These are phyloP conservation scores for Fomitiporia mediterranea DNA, from an alignment of 1,284 basidiomycete species.

Conservation along the genomic window DNA sequence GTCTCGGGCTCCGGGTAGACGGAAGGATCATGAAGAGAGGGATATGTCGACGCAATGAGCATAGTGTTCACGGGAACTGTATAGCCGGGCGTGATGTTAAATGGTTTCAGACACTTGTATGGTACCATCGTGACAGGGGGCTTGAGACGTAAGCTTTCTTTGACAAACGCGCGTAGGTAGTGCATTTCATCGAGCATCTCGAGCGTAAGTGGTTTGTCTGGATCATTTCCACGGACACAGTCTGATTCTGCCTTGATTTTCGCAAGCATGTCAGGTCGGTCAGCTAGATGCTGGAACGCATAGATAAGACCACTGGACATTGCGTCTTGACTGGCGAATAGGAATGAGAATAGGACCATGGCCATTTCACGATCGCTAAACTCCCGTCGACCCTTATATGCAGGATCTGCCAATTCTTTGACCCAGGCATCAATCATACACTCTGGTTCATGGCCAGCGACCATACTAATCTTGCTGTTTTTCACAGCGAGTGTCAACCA, in stretches of 20 bases:
- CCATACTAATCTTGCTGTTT: slow-evolving; percentile 82
- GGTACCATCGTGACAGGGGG: slow-evolving; percentile 96
- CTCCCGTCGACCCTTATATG: slow-evolving; percentile 77
- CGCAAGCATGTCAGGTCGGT: slow-evolving; percentile 83
- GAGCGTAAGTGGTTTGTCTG: slow-evolving; percentile 78
- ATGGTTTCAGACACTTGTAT: slow-evolving; percentile 85
- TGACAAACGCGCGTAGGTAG: slow-evolving; percentile 88
- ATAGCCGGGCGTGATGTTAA: slow-evolving; percentile 89
- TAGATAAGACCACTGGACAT: slow-evolving; percentile 95
- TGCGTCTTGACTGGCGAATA: slow-evolving; percentile 97
- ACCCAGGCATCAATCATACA: slow-evolving; percentile 97
- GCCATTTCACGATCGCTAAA: slow-evolving; percentile 96
- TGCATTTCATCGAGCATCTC: slow-evolving; percentile 92
- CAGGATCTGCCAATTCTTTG: slow-evolving; percentile 63
- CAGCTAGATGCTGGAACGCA: slow-evolving; percentile 93
- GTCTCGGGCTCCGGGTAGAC: slow-evolving; percentile 86
- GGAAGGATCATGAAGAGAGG: slow-evolving; percentile 85
- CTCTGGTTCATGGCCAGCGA: slow-evolving; percentile 73
- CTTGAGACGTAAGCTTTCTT: slow-evolving; percentile 87
- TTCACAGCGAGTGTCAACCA: slow-evolving; percentile 81
- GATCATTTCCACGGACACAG: slow-evolving; percentile 74
- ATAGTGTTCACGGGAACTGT: slow-evolving; percentile 89
- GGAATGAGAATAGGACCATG: slow-evolving; percentile 93
- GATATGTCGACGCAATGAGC: slow-evolving; percentile 97
- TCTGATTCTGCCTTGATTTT: slow-evolving; percentile 94